phyloP scores from a whole-genome alignment of 805 yeast genomes.

The Pichia thaimueangensis region DNA sequence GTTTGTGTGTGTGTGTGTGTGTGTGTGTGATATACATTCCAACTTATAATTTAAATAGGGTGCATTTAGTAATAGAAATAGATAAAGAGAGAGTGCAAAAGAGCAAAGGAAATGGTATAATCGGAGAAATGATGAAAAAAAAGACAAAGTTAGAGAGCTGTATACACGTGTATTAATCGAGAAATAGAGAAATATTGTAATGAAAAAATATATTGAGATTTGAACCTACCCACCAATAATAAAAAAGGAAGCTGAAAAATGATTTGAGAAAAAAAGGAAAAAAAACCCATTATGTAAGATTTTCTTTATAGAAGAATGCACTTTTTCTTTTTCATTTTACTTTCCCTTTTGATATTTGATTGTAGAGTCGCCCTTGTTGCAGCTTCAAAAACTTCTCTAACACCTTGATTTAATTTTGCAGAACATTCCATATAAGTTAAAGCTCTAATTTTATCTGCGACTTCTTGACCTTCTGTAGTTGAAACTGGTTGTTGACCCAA shows the following conservation, averaged over 20 bases:
- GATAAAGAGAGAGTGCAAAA: no score
- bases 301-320: constrained; percentile 55
- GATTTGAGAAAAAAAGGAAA: neutral
- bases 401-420: constrained; percentile 87
- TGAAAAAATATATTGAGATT: no score
- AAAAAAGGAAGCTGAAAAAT: neutral
- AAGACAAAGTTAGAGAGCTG: neutral
- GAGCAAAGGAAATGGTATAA: no score
- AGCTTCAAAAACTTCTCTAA: constrained; percentile 85
- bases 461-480: constrained; percentile 74
- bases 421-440: constrained; percentile 85
- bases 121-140: neutral
- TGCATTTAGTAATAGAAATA: no score
- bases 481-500: constrained; percentile 78
- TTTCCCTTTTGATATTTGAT: constrained; percentile 50
- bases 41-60: no score
- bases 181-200: neutral
- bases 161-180: neutral
- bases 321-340: constrained; percentile 43
- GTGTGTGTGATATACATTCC: no score
- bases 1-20: no score
- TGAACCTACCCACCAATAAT: no score
- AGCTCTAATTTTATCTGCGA: constrained; percentile 87
- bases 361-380: constrained; percentile 87
- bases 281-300: neutral